Conservation (phyloP, 2,329 filamentous ascomycete genomes). For the Magnaporthales sp. region DNA sequence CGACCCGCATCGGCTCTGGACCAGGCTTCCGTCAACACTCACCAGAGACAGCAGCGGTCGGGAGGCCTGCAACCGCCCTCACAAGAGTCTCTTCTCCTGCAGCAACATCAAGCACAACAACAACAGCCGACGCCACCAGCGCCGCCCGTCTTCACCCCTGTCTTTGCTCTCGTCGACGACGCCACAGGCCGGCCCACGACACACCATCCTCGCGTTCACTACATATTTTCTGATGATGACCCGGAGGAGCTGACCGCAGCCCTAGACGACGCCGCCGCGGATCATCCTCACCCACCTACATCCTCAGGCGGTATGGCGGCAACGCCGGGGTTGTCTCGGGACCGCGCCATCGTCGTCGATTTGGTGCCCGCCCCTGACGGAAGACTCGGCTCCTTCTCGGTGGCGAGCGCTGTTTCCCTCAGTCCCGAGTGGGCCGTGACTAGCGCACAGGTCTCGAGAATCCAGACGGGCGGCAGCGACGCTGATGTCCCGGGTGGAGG, state of each 20-base stretch:
- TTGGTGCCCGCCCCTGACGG: slow-evolving; percentile 29
- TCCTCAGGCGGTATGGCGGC: slow-evolving; percentile 7
- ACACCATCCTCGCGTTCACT: slow-evolving; percentile 79
- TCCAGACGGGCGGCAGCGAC: slow-evolving; percentile 20
- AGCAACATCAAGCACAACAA: slow-evolving; percentile 9
- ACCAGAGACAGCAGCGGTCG: background rate
- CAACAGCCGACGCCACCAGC: slow-evolving; percentile 7
- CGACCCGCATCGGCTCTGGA: slow-evolving; percentile 6
- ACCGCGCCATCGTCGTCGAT: slow-evolving; percentile 37
- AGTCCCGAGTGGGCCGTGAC: slow-evolving; percentile 63
- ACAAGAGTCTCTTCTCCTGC: background rate
- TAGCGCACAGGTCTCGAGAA: slow-evolving; percentile 33
- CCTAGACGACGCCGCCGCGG: slow-evolving; percentile 32
- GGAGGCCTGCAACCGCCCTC: slow-evolving; percentile 4
- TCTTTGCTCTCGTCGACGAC: slow-evolving; percentile 82
- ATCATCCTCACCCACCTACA: slow-evolving; percentile 15
- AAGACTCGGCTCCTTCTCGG: slow-evolving; percentile 28
- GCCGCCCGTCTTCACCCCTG: slow-evolving; percentile 56
- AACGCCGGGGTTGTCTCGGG: slow-evolving; percentile 12
- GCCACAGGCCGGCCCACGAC: slow-evolving; percentile 54
- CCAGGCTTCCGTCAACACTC: slow-evolving; percentile 6
- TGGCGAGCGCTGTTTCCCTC: slow-evolving; percentile 64
- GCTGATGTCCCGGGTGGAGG: slow-evolving; percentile 18
- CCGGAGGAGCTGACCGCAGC: slow-evolving; percentile 65
- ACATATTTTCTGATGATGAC: slow-evolving; percentile 91